Conservation (phyloP, 176 grass and related monocot genomes). For the Rhynchospora breviuscula region DNA sequence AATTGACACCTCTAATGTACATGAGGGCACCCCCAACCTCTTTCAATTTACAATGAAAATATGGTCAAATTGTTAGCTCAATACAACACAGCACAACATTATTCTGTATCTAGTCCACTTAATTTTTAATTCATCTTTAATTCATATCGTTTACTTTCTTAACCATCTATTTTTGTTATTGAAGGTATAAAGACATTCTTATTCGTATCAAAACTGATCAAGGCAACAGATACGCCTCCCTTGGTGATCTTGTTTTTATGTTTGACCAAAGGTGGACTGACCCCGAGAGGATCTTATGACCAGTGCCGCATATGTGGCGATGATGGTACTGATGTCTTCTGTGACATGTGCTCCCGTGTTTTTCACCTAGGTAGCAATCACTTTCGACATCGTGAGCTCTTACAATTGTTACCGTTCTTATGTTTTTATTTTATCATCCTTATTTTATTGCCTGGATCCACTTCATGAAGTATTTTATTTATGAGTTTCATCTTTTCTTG, state of each 20-base stretch:
- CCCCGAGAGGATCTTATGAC: constrained; percentile 27
- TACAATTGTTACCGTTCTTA: not conserved
- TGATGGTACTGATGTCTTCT: constrained; percentile 32
- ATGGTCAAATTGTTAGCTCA: not conserved
- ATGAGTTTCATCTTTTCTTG: not conserved
- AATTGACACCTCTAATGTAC: not conserved
- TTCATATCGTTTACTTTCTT: not conserved
- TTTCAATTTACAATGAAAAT: not conserved
- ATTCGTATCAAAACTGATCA: constrained; percentile 27
- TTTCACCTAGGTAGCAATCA: constrained; percentile 32
- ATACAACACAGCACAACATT: not conserved
- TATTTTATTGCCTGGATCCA: not conserved
- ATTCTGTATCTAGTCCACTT: not conserved
- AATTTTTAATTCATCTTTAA: not conserved
- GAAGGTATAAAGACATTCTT: constrained; percentile 37
- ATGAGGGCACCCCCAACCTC: not conserved
- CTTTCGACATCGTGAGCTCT: not conserved
- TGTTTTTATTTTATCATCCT: not conserved
- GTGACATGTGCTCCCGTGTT: constrained; percentile 36
- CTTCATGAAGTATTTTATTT: not conserved
- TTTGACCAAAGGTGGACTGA: constrained; percentile 24
- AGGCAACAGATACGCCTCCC: constrained; percentile 18
- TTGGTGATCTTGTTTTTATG: constrained; percentile 30
- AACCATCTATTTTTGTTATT: not conserved
- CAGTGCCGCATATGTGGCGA: constrained; percentile 35